A percentile compares a stretch with the other conserved stretches of the same genome.
These are phyloP conservation scores for Clarkia xantiana DNA, from an alignment of 345 rosid genomes.

Conservation along the genomic window DNA sequence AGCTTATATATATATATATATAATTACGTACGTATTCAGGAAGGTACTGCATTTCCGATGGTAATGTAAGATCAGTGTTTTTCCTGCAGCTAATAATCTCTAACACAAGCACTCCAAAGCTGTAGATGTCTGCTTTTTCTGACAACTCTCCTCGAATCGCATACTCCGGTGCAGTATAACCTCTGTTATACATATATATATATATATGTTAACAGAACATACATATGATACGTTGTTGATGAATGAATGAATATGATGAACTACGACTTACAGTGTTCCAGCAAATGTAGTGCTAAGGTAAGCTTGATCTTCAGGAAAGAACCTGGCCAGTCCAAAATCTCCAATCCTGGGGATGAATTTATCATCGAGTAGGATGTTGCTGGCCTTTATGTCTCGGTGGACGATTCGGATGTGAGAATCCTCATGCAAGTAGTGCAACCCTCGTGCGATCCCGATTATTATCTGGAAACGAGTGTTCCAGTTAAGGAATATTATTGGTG, in stretches of 20 bases:
- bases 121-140: conserved; percentile 58
- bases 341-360: conserved; percentile 50
- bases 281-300: conserved; percentile 55
- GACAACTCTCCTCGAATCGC: conserved; percentile 57
- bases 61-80: conserved; percentile 41
- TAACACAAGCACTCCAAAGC: conserved; percentile 51
- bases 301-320: conserved; percentile 62
- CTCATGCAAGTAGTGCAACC: conserved; percentile 53
- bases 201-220: background rate
- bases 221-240: too few species aligned
- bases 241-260: too few species aligned
- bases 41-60: conserved; percentile 55
- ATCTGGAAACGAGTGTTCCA: conserved; percentile 47
- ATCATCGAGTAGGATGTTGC: conserved; percentile 64
- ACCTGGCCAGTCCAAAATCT: conserved; percentile 65
- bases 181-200: conserved; percentile 11
- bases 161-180: conserved; percentile 64
- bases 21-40: conserved; percentile 71
- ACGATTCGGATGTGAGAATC: conserved; percentile 49
- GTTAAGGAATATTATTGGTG: conserved; percentile 21
- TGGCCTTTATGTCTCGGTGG: conserved; percentile 63
- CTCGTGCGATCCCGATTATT: conserved; percentile 47
- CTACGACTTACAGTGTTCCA: conserved; percentile 45
- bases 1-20: too few species aligned
- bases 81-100: conserved; percentile 55